Evolutionary conservation across 768 basidiomycete species (phyloP).

Genomic region (Omphalotus guepiniiformis): DNA sequence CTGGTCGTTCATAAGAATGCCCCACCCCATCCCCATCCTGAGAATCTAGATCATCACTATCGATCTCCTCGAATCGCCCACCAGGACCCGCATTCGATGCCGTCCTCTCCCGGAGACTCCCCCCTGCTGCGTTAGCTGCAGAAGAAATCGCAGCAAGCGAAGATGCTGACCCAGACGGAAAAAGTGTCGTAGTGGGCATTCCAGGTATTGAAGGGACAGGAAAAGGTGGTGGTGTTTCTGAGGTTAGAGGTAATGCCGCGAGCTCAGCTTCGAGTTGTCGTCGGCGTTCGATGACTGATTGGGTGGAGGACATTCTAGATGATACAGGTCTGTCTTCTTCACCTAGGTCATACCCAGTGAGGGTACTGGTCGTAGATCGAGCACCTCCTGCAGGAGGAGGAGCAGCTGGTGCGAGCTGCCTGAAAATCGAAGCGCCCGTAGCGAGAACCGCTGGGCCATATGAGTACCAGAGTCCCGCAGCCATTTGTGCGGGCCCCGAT

Average conservation of each 20-base stretch:
- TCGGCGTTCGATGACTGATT: constrained; percentile 39
- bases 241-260: constrained; percentile 36
- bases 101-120: constrained; percentile 40
- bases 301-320: constrained; percentile 17
- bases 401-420: constrained; percentile 44
- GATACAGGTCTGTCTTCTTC: constrained; percentile 11
- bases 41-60: constrained; percentile 60
- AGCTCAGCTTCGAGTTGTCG: constrained; percentile 56
- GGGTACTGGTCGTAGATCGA: not conserved
- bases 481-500: constrained; percentile 63
- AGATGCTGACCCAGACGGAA: constrained; percentile 23
- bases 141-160: not conserved
- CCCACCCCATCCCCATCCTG: constrained; percentile 16
- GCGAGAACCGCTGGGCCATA: constrained; percentile 74
- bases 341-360: constrained; percentile 4
- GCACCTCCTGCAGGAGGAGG: constrained; percentile 20
- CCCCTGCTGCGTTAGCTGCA: constrained; percentile 5
- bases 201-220: constrained; percentile 28
- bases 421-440: constrained; percentile 58
- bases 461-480: constrained; percentile 66
- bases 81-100: constrained; percentile 23
- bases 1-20: constrained; percentile 9
- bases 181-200: constrained; percentile 25
- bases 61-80: constrained; percentile 63
- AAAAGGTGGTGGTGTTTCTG: constrained; percentile 20